A percentile compares a stretch with the other conserved stretches of the same genome.
Evolutionary conservation across 805 yeast genomes (phyloP).

Genomic region (Diddensiella caesifluorescens): DNA sequence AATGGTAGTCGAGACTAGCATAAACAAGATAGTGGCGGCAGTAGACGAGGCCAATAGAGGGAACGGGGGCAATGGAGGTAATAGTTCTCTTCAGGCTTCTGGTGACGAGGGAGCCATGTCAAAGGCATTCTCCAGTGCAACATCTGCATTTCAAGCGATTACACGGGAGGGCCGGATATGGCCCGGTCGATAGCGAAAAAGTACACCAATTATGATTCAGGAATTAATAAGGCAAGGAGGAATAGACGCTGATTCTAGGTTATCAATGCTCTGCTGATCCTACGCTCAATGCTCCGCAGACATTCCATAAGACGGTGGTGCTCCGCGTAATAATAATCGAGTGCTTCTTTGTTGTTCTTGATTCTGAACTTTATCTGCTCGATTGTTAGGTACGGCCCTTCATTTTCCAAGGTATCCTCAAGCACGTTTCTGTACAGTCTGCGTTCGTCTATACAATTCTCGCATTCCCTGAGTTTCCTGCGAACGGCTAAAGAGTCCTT

Average conservation of each 20-base stretch:
- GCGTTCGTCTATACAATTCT: background rate
- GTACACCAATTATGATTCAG: background rate
- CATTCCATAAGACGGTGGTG: background rate
- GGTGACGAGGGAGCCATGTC: slow-evolving; percentile 20
- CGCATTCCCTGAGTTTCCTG: slow-evolving; percentile 1
- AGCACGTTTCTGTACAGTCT: background rate
- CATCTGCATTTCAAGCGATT: slow-evolving; percentile 25
- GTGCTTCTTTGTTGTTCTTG: background rate
- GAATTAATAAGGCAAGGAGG: background rate
- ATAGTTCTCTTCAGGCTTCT: slow-evolving; percentile 5
- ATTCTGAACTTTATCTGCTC: background rate
- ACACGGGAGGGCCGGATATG: slow-evolving; percentile 24
- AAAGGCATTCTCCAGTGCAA: slow-evolving; percentile 25
- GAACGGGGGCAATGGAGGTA: slow-evolving; percentile 6
- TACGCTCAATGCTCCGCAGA: background rate
- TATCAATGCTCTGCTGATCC: background rate
- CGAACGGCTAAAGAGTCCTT: too few species aligned
- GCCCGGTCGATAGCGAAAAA: slow-evolving; percentile 4
- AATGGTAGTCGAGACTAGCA: slow-evolving; percentile 92
- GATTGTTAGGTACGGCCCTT: background rate
- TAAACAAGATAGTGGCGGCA: slow-evolving; percentile 65
- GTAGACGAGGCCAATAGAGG: slow-evolving; percentile 36
- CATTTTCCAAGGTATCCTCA: background rate
- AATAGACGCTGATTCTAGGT: background rate
- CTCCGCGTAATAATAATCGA: background rate